Conservation (phyloP, 352 stramenopile genomes). For the Globisporangium takayamanum region DNA sequence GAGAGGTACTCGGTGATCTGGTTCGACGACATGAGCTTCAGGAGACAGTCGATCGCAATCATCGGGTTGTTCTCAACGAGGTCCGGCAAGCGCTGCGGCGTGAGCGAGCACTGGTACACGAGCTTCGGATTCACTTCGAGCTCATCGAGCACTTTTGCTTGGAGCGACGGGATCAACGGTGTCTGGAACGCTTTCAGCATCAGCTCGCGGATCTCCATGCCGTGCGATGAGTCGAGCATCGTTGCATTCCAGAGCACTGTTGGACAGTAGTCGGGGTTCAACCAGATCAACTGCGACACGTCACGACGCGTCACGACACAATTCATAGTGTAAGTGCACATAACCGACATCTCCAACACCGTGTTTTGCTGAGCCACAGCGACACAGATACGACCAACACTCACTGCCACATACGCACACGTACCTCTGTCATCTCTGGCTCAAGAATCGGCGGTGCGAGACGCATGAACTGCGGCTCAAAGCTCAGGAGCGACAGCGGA, state of each 20-base stretch:
- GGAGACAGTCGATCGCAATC: conserved; percentile 95
- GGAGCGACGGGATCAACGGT: conserved; percentile 80
- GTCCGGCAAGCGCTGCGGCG: conserved; percentile 90
- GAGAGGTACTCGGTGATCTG: conserved; percentile 95
- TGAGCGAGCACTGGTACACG: conserved; percentile 91
- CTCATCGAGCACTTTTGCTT: conserved; percentile 87
- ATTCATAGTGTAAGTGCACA: background rate
- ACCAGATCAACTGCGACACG: conserved; percentile 69
- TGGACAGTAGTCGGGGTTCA: conserved; percentile 90
- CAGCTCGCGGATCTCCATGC: conserved; percentile 82
- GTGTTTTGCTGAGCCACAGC: too few relatives aligned
- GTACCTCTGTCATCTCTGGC: conserved; percentile 72
- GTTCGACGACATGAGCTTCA: conserved; percentile 88
- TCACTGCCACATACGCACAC: background rate
- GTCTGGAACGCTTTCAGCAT: conserved; percentile 89
- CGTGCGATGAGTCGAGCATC: conserved; percentile 85
- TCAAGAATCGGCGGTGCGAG: conserved; percentile 78
- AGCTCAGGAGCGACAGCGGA: conserved; percentile 76
- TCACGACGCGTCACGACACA: background rate
- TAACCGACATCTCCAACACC: background rate
- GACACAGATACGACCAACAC: background rate
- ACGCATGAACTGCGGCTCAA: conserved; percentile 87
- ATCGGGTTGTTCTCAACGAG: conserved; percentile 98
- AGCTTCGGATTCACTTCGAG: conserved; percentile 86
- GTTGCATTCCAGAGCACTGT: conserved; percentile 87